Conservation (phyloP, 306 rosid genomes). For the Vicia faba region DNA sequence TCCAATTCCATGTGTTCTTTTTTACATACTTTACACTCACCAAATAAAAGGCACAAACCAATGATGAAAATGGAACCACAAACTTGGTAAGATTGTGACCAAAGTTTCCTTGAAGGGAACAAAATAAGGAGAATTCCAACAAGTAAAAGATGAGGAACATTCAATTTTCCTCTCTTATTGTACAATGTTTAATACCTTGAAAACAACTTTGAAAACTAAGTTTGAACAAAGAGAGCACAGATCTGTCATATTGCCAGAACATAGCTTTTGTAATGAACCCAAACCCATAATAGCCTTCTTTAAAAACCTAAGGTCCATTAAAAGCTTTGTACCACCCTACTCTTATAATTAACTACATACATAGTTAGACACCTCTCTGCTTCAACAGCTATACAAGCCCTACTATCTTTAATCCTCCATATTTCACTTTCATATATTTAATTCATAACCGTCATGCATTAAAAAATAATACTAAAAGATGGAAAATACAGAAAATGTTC, state of each 20-base stretch:
- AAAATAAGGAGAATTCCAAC: constrained; percentile 18
- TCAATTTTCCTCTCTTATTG: constrained; percentile 12
- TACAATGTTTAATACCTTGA: constrained; percentile 34
- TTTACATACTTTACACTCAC: background rate
- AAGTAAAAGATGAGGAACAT: constrained; percentile 29
- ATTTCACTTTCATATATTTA: constrained; percentile 39
- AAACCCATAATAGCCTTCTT: constrained; percentile 11
- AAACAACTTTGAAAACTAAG: constrained; percentile 40
- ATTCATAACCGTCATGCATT: constrained; percentile 36
- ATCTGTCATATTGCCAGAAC: constrained; percentile 20
- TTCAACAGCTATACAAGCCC: constrained; percentile 32
- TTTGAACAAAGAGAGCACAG: constrained; percentile 33
- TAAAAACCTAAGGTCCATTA: constrained; percentile 34
- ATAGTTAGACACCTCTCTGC: constrained; percentile 37
- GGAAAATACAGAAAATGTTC: constrained; percentile 22
- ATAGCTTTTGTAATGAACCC: constrained; percentile 32
- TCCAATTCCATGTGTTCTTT: too few species aligned
- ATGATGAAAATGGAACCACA: background rate
- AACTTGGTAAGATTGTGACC: constrained; percentile 28
- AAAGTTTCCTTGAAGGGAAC: constrained; percentile 38
- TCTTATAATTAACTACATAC: background rate
- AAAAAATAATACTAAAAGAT: background rate
- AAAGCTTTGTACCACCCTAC: constrained; percentile 38
- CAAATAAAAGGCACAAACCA: constrained; percentile 9
- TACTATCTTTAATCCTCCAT: constrained; percentile 29